Evolutionary conservation across 176 grass and related monocot species (phyloP).

Genomic region (Olyra latifolia): DNA sequence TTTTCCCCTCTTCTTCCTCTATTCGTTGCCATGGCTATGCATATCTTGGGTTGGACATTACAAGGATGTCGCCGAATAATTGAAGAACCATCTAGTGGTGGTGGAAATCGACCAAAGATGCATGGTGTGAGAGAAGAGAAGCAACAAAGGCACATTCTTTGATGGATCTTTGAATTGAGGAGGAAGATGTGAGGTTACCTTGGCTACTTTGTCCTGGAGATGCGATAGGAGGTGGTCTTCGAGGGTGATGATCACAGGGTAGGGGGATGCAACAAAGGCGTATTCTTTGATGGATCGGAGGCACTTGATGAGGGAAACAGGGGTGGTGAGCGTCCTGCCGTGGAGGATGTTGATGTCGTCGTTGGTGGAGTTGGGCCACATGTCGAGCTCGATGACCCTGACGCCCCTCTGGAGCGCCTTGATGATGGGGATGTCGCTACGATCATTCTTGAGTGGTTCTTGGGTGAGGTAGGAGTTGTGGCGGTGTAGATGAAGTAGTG

Average conservation of each 20-base stretch:
- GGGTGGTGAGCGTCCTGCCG: constrained; percentile 95
- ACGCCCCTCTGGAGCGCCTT: constrained; percentile 84
- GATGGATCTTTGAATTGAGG: no score
- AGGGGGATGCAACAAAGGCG: constrained; percentile 84
- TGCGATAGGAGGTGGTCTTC: constrained; percentile 83
- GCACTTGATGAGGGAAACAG: constrained; percentile 83
- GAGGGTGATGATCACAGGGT: constrained; percentile 91
- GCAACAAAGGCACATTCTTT: no score
- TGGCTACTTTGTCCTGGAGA: constrained; percentile 93
- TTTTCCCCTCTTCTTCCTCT: no score
- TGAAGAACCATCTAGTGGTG: constrained; percentile 87
- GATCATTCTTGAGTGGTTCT: constrained; percentile 90
- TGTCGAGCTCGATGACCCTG: constrained; percentile 92
- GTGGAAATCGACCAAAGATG: no score
- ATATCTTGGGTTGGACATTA: no score
- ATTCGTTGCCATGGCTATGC: no score
- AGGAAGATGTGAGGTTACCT: no score
- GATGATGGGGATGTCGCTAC: constrained; percentile 88
- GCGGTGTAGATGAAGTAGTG: constrained; percentile 94
- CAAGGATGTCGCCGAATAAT: constrained; percentile 68
- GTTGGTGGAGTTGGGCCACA: constrained; percentile 88
- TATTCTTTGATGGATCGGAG: constrained; percentile 80
- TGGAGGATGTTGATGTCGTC: constrained; percentile 84
- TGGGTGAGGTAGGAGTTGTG: constrained; percentile 99
- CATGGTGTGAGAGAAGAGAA: no score